These are phyloP conservation scores for Zea luxurians DNA, from an alignment of 176 grass and related monocot genomes.

Conservation along the genomic window DNA sequence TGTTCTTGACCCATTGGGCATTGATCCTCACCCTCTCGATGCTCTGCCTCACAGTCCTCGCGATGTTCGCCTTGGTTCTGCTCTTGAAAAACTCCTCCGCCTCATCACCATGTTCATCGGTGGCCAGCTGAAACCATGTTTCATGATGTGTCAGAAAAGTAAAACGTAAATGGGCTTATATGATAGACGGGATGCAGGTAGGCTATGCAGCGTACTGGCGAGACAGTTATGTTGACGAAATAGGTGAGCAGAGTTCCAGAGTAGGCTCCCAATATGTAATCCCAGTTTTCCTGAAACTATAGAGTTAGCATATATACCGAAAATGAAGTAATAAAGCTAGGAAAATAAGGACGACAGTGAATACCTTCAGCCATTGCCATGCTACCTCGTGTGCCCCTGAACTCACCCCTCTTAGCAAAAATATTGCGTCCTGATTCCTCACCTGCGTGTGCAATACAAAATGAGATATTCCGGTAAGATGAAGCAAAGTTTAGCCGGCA, in stretches of 20 bases:
- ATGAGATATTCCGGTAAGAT: conserved; percentile 27
- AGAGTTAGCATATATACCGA: conserved; percentile 24
- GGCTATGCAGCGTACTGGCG: conserved; percentile 42
- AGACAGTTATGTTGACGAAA: conserved; percentile 58
- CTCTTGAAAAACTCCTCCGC: conserved; percentile 76
- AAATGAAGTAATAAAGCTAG: conserved; percentile 9
- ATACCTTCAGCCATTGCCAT: conserved; percentile 96
- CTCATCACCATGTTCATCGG: conserved; percentile 70
- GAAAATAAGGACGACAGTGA: background rate
- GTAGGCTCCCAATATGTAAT: conserved; percentile 69
- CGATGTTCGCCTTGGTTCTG: conserved; percentile 63
- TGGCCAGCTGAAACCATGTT: conserved; percentile 57
- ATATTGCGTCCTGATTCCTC: conserved; percentile 79
- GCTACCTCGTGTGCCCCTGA: conserved; percentile 62
- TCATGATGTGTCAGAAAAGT: background rate
- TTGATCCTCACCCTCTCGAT: conserved; percentile 79
- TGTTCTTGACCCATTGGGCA: conserved; percentile 77
- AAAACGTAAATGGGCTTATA: background rate
- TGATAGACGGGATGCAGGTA: background rate
- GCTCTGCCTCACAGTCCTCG: conserved; percentile 83
- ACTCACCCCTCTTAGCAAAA: conserved; percentile 66
- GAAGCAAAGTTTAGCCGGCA: conserved; percentile 21
- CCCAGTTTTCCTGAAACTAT: conserved; percentile 80
- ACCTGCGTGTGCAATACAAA: conserved; percentile 52
- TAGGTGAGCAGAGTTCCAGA: conserved; percentile 74